Evolutionary conservation across 1,284 basidiomycete genomes (phyloP).

Genomic region (Austropuccinia psidii): DNA sequence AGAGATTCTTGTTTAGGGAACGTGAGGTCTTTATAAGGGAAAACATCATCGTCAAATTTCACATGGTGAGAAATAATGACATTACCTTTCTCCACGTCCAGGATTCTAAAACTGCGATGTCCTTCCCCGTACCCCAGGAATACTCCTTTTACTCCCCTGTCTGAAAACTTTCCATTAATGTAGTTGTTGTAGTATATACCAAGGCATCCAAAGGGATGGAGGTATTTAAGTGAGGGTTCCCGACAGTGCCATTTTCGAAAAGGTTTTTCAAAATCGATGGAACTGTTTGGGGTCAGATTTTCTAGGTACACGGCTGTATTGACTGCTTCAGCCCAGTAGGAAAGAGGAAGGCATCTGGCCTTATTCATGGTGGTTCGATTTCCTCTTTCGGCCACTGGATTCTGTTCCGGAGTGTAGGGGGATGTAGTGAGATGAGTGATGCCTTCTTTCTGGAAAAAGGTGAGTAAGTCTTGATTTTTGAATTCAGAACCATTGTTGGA

Average conservation of each 20-base stretch:
- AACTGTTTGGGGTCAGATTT: slow-evolving; percentile 42
- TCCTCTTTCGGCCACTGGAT: too few species aligned
- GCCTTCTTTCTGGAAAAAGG: too few species aligned
- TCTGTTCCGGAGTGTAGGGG: too few species aligned
- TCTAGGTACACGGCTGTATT: slow-evolving; percentile 46
- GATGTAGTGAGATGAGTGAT: too few species aligned
- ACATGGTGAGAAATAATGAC: background rate
- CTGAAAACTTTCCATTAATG: background rate
- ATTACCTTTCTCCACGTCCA: background rate
- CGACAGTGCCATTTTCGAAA: background rate
- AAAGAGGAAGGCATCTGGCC: slow-evolving; percentile 42
- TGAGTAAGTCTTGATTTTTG: too few species aligned
- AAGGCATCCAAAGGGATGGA: slow-evolving; percentile 2
- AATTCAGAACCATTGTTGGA: too few species aligned
- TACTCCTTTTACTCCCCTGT: background rate
- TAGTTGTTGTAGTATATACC: background rate
- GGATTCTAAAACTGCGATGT: background rate
- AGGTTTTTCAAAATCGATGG: background rate
- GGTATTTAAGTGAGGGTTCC: background rate
- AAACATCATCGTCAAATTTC: background rate
- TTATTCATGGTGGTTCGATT: too few species aligned
- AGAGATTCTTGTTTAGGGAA: too few species aligned
- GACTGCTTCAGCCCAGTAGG: slow-evolving; percentile 48
- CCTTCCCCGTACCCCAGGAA: slow-evolving; percentile 7
- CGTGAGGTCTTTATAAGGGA: background rate